Conservation (phyloP, 257 asterid genomes). For the Jaltomata sinuosa region DNA sequence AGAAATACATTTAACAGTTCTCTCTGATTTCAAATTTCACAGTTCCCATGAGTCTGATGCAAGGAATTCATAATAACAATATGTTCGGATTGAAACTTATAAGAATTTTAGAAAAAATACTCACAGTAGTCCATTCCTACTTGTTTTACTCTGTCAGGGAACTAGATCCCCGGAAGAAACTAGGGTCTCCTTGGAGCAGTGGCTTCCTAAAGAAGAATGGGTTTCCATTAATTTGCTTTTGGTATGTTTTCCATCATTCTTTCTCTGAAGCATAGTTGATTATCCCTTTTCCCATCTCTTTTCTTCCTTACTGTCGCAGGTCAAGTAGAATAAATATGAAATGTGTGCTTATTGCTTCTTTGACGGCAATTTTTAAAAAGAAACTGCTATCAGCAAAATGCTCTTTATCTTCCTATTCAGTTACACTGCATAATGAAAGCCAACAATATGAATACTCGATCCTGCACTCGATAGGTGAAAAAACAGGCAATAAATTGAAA, state of each 20-base stretch:
- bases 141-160: constrained; percentile 29
- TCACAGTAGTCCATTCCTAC: background rate
- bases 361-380: background rate
- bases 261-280: background rate
- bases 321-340: background rate
- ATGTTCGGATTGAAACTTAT: background rate
- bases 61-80: background rate
- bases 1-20: background rate
- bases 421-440: background rate
- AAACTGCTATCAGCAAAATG: background rate
- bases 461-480: background rate
- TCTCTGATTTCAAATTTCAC: background rate
- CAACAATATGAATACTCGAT: background rate
- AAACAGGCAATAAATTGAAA: background rate
- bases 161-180: constrained; percentile 83
- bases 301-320: background rate
- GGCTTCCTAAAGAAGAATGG: constrained; percentile 99
- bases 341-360: background rate
- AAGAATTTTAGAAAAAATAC: background rate
- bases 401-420: background rate
- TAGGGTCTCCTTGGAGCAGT: constrained; percentile 69
- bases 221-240: constrained; percentile 86
- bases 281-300: background rate
- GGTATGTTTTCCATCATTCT: constrained; percentile 31
- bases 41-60: background rate